phyloP scores from a whole-genome alignment of 2,329 filamentous ascomycete genomes.

The Eutypella sp. region DNA sequence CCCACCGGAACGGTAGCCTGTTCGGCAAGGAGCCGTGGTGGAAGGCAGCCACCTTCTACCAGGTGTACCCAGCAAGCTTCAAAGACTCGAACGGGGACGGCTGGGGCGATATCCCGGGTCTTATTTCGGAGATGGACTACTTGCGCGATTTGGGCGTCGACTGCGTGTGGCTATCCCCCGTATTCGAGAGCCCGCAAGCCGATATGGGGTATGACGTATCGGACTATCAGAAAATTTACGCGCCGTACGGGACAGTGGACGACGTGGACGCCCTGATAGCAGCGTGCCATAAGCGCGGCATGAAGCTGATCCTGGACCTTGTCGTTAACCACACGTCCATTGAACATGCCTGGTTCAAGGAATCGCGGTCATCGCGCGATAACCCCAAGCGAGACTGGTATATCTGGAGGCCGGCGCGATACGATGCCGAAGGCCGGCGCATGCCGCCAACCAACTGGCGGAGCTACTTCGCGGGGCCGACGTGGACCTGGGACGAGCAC shows the following conservation, averaged over 20 bases:
- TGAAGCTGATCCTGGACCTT: constrained; percentile 67
- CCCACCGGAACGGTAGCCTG: constrained; percentile 22
- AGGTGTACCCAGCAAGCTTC: constrained; percentile 57
- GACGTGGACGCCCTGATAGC: constrained; percentile 62
- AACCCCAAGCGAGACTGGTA: constrained; percentile 58
- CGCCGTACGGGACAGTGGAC: constrained; percentile 60
- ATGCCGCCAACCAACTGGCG: constrained; percentile 56
- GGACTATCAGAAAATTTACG: constrained; percentile 62
- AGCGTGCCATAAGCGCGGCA: constrained; percentile 52
- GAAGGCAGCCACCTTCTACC: constrained; percentile 43
- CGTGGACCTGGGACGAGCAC: constrained; percentile 48
- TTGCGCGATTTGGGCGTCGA: constrained; percentile 57
- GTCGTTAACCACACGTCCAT: constrained; percentile 65
- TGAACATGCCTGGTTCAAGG: constrained; percentile 54
- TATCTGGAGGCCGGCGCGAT: constrained; percentile 57
- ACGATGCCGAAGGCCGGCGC: constrained; percentile 46
- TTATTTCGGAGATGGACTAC: constrained; percentile 61
- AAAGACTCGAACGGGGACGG: constrained; percentile 55
- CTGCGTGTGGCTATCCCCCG: constrained; percentile 54
- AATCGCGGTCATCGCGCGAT: constrained; percentile 44
- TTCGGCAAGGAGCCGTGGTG: constrained; percentile 37
- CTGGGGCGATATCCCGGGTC: constrained; percentile 60
- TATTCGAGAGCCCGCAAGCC: constrained; percentile 52
- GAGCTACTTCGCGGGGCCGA: constrained; percentile 41
- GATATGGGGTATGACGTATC: constrained; percentile 73